Evolutionary conservation across 176 grass and related monocot genomes (phyloP).

Genomic region (Thalia dealbata): DNA sequence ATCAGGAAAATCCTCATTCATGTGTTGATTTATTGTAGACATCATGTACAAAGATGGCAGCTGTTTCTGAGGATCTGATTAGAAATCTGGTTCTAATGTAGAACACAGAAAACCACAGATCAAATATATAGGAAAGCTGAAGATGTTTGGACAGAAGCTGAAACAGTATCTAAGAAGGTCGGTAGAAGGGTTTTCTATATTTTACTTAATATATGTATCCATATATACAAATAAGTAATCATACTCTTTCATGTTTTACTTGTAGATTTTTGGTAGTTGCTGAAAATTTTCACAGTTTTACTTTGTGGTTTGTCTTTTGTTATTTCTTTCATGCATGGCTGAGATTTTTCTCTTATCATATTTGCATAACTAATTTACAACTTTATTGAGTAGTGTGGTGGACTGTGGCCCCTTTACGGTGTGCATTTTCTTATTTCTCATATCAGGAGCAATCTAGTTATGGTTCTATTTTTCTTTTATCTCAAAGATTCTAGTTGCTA

Average conservation of each 20-base stretch:
- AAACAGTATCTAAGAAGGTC: constrained; percentile 83
- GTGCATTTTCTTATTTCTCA: not conserved
- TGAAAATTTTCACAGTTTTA: not conserved
- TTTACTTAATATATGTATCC: not conserved
- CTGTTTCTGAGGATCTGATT: constrained; percentile 1
- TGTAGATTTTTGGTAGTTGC: not conserved
- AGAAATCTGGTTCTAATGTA: constrained; percentile 18
- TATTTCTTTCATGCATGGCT: not conserved
- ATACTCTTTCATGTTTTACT: not conserved
- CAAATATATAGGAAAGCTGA: constrained; percentile 72
- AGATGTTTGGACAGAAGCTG: constrained; percentile 74
- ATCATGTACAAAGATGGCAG: not conserved
- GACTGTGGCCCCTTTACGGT: not conserved
- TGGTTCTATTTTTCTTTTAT: not conserved
- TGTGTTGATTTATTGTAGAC: not conserved
- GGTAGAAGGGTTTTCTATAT: not conserved
- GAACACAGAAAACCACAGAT: constrained; percentile 50
- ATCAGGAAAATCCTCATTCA: not conserved
- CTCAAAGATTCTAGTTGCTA: not conserved
- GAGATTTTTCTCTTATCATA: not conserved
- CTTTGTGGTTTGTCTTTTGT: not conserved
- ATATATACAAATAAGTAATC: not conserved
- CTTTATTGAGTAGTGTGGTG: not conserved
- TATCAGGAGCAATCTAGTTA: not conserved
- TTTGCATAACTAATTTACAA: not conserved